Base-by-base conservation (phyloP, 805 yeast species). In the Candida lessepsii region DNA sequence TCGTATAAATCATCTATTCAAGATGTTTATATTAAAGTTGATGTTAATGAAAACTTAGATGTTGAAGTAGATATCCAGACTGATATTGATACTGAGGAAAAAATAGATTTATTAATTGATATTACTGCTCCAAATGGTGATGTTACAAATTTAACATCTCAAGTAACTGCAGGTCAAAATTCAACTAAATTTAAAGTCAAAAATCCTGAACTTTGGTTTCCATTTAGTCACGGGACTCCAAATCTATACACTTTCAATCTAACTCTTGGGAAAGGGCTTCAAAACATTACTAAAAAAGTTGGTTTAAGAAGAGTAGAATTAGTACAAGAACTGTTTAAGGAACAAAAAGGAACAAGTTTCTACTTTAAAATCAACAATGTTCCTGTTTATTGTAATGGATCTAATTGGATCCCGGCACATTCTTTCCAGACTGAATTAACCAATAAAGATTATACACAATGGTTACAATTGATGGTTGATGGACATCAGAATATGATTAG, bases 361-460 rank as follows among this genome's bases (percentile, higher is more conserved):
- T 72, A 63, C 46, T 70, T 73, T 53, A 54, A 53, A 34, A 53
- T 73, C 38, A 73, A 73, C 47, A 54, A 59, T 33, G 45, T 62
- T 6, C 68, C 75, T 5, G 50, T 68, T 2, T 73, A 58, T 45
- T 44, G 53, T 25, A 52, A 56, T 13, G 78, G 78, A 0, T 65
- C 74, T 6, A 63, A 70, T 47, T 73, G 78, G 78, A 73, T 73
- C 36, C 78, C 78, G 1, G 71, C 65, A 2, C 75, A 73, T 47
- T 63, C 67, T 1, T 60, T 70, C 37, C 56, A 56, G 13, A 61
- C 71, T 2, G 42, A 43, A 11, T 45, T 71, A 8, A 55, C 61
- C 5, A 45, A 53, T 2, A 35, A 54, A n/a, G 72, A 70, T 40
- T 72, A 72, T 50, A 40, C 48, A 4, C 49, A 52, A 4, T 67